Evolutionary conservation across 2,329 filamentous ascomycete species (phyloP), one percentile per base, ranked within the genome.

Genomic region (Ceratocystis papillata): DNA sequence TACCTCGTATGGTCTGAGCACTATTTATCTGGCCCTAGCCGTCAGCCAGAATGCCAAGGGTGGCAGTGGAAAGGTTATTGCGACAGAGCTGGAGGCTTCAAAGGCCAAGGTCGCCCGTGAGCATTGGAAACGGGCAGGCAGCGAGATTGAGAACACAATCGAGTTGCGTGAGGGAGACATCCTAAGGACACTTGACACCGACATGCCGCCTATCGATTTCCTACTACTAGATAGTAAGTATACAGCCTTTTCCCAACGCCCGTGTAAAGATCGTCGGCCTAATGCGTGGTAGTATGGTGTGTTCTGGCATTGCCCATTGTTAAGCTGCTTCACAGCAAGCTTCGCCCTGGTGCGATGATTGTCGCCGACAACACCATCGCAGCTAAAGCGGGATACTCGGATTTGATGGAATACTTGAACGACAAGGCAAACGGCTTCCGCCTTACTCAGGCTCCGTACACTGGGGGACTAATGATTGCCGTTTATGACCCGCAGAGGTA

Each of bases 1-100:
- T 0, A 86, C 84, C 0, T 81, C 79, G 53, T 86, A 83, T 67
- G 84, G 84, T 1, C 78, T 87, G 1, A 83, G 80, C 66, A 86
- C 83, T 0, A 83, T 86, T 57, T 87, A 85, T 67, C 77, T 86
- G 1, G 82, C 83, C 0, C 74, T 86, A 1, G 84, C 82, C 0
- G 80, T 82, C 0, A 76, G 76, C 0, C 76, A 81, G 65, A 84
- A 81, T 41, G 50, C 44, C 5, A 53, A 30, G 7, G 65, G 46
- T 15, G 5, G 37, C 45, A 46, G 30, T 3, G 64, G 63, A 17
- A 65, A 62, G 48, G 83, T 87, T 0, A 81, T 86, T 70, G 83
- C 79, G 0, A 87, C 84, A 0, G 84, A 87, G 72, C 79, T 84
- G 30, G 84, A 87, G 71, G 71, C 74, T 0, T 71, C 70, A 5